phyloP scores from a whole-genome alignment of 2,329 filamentous ascomycete species.

The Aaosphaeria arxii region DNA sequence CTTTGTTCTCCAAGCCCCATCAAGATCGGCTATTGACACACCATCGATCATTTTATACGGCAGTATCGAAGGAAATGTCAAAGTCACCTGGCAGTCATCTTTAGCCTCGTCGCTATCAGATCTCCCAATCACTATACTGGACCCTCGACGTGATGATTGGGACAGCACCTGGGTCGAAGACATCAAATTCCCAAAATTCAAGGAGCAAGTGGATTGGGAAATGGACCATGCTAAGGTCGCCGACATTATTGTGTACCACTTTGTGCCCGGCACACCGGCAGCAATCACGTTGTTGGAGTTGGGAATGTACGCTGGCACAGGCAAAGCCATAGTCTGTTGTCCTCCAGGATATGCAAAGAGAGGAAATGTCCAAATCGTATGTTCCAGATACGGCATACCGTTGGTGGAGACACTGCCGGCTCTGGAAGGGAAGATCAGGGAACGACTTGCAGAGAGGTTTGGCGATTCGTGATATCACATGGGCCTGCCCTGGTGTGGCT shows the following conservation, averaged over 20 bases:
- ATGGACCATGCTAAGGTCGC: slow-evolving; percentile 55
- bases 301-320: slow-evolving; percentile 48
- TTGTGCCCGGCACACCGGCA: slow-evolving; percentile 50
- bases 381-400: slow-evolving; percentile 45
- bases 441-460: slow-evolving; percentile 11
- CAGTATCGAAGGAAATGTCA: slow-evolving; percentile 42
- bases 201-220: slow-evolving; percentile 62
- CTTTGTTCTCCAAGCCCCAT: slow-evolving; percentile 20
- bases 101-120: slow-evolving; percentile 39
- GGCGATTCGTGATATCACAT: background rate
- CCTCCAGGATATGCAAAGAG: slow-evolving; percentile 55
- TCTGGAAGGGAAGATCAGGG: slow-evolving; percentile 34
- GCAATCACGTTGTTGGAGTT: slow-evolving; percentile 60
- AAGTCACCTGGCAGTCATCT: slow-evolving; percentile 50
- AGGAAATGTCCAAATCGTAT: slow-evolving; percentile 61
- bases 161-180: slow-evolving; percentile 57
- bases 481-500: too few relatives aligned
- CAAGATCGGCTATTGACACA: slow-evolving; percentile 9
- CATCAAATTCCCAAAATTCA: slow-evolving; percentile 47
- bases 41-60: slow-evolving; percentile 58
- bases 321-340: slow-evolving; percentile 53
- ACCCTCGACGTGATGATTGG: slow-evolving; percentile 59
- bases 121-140: slow-evolving; percentile 54
- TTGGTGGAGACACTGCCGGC: slow-evolving; percentile 44
- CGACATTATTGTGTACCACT: slow-evolving; percentile 56